Evolutionary conservation across 352 stramenopile species (phyloP).

Genomic region (Paralagenidium karlingii): DNA sequence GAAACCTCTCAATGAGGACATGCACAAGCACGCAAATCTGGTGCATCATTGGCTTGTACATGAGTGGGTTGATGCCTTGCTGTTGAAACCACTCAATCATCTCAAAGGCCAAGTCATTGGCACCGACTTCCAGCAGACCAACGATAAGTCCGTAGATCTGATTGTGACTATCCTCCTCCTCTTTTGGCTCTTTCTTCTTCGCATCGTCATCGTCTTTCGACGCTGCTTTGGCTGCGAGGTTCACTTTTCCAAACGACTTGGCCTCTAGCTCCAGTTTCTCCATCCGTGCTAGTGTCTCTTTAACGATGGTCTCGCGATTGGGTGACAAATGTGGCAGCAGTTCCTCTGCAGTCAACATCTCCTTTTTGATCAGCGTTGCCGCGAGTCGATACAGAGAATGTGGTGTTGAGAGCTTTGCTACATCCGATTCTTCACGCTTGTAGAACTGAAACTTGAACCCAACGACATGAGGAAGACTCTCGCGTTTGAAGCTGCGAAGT

Average conservation of each 20-base stretch:
- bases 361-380: constrained; percentile 78
- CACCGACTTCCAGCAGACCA: constrained; percentile 64
- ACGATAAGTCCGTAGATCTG: constrained; percentile 76
- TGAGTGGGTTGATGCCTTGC: constrained; percentile 48
- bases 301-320: constrained; percentile 45
- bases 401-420: constrained; percentile 28
- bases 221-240: constrained; percentile 31
- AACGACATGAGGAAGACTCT: constrained; percentile 80
- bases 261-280: constrained; percentile 45
- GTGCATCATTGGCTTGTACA: constrained; percentile 37
- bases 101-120: constrained; percentile 44
- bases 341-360: constrained; percentile 57
- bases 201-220: constrained; percentile 11
- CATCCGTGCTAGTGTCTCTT: constrained; percentile 13
- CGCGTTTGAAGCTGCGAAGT: constrained; percentile 55
- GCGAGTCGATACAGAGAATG: constrained; percentile 73
- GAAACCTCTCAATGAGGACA: constrained; percentile 37
- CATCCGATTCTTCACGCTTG: constrained; percentile 24
- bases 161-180: constrained; percentile 30
- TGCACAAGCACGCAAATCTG: constrained; percentile 65
- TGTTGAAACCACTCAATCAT: constrained; percentile 73
- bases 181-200: constrained; percentile 13
- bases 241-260: constrained; percentile 62
- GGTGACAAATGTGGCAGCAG: constrained; percentile 72
- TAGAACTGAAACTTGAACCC: constrained; percentile 93